Conservation (phyloP, 2,329 filamentous ascomycete species). For the Daldinia sp. region DNA sequence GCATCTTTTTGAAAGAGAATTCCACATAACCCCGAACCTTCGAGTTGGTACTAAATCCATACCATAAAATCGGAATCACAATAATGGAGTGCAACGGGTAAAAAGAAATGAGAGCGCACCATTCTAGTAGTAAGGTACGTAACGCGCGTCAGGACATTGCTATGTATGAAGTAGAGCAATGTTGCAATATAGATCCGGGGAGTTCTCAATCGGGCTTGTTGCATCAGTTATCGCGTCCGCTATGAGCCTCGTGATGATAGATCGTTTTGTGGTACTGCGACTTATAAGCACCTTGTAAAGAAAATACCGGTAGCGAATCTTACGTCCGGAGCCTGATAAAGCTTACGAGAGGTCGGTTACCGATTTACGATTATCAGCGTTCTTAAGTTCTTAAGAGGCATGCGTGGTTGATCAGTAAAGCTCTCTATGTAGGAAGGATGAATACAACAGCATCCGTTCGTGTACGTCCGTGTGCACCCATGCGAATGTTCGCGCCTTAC, state of each 20-base stretch:
- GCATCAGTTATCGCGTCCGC: conserved; percentile 30
- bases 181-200: conserved; percentile 26
- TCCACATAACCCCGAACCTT: background rate
- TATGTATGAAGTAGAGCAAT: conserved; percentile 11
- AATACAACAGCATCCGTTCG: conserved; percentile 14
- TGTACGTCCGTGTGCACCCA: background rate
- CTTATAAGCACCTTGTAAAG: conserved; percentile 9
- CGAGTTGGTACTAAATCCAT: background rate
- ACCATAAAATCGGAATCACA: background rate
- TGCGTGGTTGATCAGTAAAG: background rate
- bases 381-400: too few relatives aligned
- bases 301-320: conserved; percentile 1
- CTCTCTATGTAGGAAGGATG: background rate
- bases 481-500: conserved; percentile 6
- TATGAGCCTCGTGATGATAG: conserved; percentile 26
- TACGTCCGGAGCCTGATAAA: conserved; percentile 1
- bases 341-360: background rate
- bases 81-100: background rate
- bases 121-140: background rate
- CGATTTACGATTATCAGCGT: background rate
- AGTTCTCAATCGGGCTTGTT: conserved; percentile 25
- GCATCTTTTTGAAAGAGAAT: background rate
- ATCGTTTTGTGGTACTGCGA: background rate
- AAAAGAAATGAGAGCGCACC: conserved; percentile 7
- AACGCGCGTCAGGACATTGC: conserved; percentile 5